A percentile compares a stretch with the other conserved stretches of the same genome.
phyloP scores from a whole-genome alignment of 148 eudicot species.

The Hydrangea macrophylla region DNA sequence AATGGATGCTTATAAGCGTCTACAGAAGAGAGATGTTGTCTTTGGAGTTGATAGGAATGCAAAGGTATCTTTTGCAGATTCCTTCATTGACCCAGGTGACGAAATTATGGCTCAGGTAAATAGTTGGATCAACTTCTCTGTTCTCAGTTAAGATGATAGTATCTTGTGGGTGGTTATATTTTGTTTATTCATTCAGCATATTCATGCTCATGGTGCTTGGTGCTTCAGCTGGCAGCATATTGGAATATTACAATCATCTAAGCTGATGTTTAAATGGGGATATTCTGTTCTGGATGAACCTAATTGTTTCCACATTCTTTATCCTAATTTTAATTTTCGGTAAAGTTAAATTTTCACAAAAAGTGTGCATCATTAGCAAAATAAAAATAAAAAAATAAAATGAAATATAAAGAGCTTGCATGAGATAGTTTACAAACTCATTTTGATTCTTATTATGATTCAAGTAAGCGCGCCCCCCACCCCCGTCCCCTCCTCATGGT shows the following conservation, averaged over 20 bases:
- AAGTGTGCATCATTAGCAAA: not conserved
- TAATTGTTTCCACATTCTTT: not conserved
- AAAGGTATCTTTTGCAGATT: conserved; percentile 96
- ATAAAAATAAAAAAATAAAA: not conserved
- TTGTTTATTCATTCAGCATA: not conserved
- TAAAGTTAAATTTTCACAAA: conserved; percentile 1
- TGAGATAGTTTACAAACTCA: not conserved
- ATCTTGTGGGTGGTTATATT: not conserved
- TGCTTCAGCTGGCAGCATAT: not conserved
- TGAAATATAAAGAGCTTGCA: not conserved
- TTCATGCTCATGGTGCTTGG: not conserved
- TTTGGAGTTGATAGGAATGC: conserved; percentile 97
- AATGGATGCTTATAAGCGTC: conserved; percentile 96
- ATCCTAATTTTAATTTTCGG: not conserved
- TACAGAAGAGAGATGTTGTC: conserved; percentile 82
- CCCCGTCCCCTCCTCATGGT: too few relatives aligned
- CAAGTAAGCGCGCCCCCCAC: too few relatives aligned
- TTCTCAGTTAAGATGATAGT: not conserved
- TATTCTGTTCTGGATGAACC: not conserved
- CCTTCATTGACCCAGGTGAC: conserved; percentile 96
- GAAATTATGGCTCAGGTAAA: conserved; percentile 98
- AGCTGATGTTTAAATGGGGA: not conserved
- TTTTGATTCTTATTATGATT: too few relatives aligned
- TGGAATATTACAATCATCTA: conserved; percentile 7
- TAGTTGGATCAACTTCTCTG: conserved; percentile 18